Evolutionary conservation across 2,329 filamentous ascomycete species (phyloP).

Genomic region (Arthroderma sp.): DNA sequence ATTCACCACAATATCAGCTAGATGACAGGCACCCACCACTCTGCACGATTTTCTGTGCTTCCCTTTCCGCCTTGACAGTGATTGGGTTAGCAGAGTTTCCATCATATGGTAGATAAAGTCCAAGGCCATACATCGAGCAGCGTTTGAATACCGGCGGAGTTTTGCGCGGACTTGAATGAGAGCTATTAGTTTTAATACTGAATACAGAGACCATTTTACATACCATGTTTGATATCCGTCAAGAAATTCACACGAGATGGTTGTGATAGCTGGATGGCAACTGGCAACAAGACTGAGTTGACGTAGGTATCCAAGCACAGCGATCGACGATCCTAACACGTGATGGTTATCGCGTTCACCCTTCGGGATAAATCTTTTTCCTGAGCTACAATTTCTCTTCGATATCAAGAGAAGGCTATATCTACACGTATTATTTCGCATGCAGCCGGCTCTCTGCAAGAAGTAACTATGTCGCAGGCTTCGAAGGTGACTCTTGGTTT

Average conservation of each 20-base stretch:
- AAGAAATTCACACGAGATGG: background rate
- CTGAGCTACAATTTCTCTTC: background rate
- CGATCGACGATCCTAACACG: background rate
- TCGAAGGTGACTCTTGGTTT: conserved; percentile 73
- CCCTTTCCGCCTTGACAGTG: conserved; percentile 66
- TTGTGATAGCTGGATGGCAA: too few species aligned
- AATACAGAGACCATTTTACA: background rate
- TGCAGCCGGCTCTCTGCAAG: too few species aligned
- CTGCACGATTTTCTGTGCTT: conserved; percentile 98
- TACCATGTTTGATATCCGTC: conserved; percentile 4
- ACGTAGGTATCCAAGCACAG: background rate
- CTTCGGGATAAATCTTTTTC: too few species aligned
- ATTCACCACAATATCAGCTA: too few species aligned
- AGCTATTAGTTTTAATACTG: conserved; percentile 1
- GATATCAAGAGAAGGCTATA: background rate
- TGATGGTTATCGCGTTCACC: background rate
- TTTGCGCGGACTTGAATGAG: conserved; percentile 59
- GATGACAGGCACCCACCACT: conserved; percentile 50
- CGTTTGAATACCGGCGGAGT: conserved; percentile 96
- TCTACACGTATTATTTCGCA: too few species aligned
- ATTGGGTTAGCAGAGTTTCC: too few species aligned
- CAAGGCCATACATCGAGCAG: conserved; percentile 72
- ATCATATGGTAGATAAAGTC: too few species aligned
- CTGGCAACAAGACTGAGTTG: background rate
- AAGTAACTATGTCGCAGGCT: conserved; percentile 61